Conservation (phyloP, 257 asterid genomes). For the Lantana camara region DNA sequence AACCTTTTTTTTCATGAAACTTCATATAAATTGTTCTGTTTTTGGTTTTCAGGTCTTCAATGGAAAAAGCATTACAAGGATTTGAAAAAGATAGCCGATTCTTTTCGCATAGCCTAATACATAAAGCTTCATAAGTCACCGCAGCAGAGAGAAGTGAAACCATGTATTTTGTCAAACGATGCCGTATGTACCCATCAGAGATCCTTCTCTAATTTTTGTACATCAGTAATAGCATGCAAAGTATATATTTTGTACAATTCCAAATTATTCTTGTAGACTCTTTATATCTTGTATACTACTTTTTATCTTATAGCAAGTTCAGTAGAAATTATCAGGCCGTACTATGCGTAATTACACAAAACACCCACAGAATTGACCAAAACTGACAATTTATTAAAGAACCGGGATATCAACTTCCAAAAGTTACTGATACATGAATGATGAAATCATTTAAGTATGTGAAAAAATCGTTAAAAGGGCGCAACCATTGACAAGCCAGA, state of each 20-base stretch:
- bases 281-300: neutral
- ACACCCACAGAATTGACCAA: no score
- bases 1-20: constrained; percentile 6
- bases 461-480: no score
- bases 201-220: constrained; percentile 18
- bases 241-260: neutral
- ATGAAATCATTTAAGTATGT: no score
- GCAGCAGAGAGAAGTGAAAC: neutral
- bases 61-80: constrained; percentile 95
- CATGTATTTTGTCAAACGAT: constrained; percentile 7
- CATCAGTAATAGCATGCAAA: neutral
- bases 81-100: constrained; percentile 76
- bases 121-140: neutral
- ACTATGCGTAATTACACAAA: no score
- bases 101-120: constrained; percentile 70
- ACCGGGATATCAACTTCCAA: no score
- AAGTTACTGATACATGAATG: no score
- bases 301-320: neutral
- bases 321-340: no score
- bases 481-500: no score
- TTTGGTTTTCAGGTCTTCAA: constrained; percentile 75
- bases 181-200: constrained; percentile 26
- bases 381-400: no score
- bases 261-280: neutral
- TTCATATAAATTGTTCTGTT: neutral